Conservation (phyloP, 768 basidiomycete species). For the Hericium coralloides region DNA sequence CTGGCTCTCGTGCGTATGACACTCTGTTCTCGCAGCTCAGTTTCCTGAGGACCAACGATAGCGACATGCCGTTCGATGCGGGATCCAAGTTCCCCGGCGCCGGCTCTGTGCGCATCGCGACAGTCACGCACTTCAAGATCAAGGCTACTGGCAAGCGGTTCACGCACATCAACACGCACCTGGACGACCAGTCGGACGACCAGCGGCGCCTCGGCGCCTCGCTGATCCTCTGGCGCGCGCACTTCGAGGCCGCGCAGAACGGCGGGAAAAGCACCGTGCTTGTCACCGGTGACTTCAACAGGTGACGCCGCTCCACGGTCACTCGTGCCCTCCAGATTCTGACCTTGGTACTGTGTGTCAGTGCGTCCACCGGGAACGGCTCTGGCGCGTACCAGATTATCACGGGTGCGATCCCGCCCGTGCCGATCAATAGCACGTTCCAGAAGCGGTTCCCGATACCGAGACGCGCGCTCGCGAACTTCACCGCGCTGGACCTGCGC, state of each 20-base stretch:
- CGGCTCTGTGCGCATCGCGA: constrained; percentile 41
- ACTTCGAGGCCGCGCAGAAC: constrained; percentile 34
- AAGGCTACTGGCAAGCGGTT: constrained; percentile 21
- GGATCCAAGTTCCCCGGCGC: constrained; percentile 41
- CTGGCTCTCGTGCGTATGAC: constrained; percentile 42
- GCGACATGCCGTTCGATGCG: constrained; percentile 38
- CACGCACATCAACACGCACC: constrained; percentile 42
- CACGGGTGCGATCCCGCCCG: constrained; percentile 33
- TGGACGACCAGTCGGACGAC: constrained; percentile 44
- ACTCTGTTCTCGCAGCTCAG: neutral
- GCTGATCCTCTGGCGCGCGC: constrained; percentile 39
- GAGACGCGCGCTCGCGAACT: constrained; percentile 22
- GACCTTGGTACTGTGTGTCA: constrained; percentile 10
- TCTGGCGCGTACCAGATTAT: constrained; percentile 43
- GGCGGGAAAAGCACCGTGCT: constrained; percentile 29
- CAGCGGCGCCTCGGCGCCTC: constrained; percentile 45
- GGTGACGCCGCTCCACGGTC: neutral
- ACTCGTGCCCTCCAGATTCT: neutral
- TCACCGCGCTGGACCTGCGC: constrained; percentile 38
- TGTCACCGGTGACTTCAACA: constrained; percentile 47
- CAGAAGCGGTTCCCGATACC: constrained; percentile 31
- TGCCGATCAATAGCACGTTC: constrained; percentile 34
- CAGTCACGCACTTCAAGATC: constrained; percentile 30
- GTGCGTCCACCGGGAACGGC: constrained; percentile 33
- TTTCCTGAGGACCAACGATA: constrained; percentile 7